Evolutionary conservation across 2,329 filamentous ascomycete species (phyloP).

Genomic region (Botrytis fragariae): DNA sequence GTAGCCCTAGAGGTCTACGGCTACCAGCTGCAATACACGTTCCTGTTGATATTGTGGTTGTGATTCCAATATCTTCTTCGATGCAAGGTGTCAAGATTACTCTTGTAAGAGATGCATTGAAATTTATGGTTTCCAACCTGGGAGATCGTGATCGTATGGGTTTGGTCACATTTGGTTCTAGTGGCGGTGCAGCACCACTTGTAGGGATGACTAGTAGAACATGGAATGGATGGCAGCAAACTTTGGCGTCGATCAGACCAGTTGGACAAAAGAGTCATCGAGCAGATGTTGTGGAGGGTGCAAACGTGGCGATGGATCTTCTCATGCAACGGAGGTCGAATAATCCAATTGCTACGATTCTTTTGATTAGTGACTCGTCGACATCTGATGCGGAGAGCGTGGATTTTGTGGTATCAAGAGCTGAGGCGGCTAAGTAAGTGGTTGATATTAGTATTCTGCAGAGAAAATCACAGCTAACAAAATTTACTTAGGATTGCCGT

Average conservation of each 20-base stretch:
- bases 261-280: slow-evolving; percentile 95
- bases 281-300: slow-evolving; percentile 94
- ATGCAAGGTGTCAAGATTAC: slow-evolving; percentile 99
- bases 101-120: slow-evolving; percentile 83
- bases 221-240: slow-evolving; percentile 87
- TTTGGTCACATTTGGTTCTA: slow-evolving; percentile 93
- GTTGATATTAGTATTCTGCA: background rate
- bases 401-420: slow-evolving; percentile 94
- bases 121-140: slow-evolving; percentile 85
- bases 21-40: slow-evolving; percentile 63
- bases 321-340: slow-evolving; percentile 96
- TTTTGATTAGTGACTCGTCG: slow-evolving; percentile 96
- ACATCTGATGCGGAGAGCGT: slow-evolving; percentile 93
- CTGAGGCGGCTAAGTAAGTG: slow-evolving; percentile 90
- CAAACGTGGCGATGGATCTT: slow-evolving; percentile 97
- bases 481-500: slow-evolving; percentile 69
- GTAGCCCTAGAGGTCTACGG: slow-evolving; percentile 46
- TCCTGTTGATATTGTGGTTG: slow-evolving; percentile 91
- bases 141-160: slow-evolving; percentile 96
- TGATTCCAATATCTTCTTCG: slow-evolving; percentile 94
- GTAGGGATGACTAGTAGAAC: slow-evolving; percentile 98
- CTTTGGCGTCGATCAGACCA: slow-evolving; percentile 83
- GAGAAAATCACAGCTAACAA: slow-evolving; percentile 31
- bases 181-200: slow-evolving; percentile 85
- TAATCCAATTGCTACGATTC: slow-evolving; percentile 91